phyloP scores from a whole-genome alignment of 2,329 filamentous ascomycete species.

The Penicillium thymicola region DNA sequence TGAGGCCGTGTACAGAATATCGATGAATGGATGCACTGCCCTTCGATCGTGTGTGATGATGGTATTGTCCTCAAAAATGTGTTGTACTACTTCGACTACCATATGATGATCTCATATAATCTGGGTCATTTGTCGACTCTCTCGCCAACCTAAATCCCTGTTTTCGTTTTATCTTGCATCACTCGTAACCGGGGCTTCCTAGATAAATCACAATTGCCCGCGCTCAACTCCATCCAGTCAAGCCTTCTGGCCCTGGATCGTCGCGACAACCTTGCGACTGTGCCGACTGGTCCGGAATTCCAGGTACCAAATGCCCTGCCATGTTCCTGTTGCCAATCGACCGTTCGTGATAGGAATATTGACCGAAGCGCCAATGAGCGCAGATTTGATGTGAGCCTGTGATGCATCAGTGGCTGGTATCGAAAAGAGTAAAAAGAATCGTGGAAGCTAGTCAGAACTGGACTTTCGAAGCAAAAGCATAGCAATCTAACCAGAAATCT shows the following conservation, averaged over 20 bases:
- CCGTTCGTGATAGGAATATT: constrained; percentile 90
- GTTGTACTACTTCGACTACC: constrained; percentile 5
- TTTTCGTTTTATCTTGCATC: not conserved
- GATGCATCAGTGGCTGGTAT: not conserved
- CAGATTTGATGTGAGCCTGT: constrained; percentile 84
- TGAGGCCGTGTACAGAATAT: constrained; percentile 37
- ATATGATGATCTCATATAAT: constrained; percentile 3
- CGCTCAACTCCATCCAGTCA: constrained; percentile 23
- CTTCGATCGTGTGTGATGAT: constrained; percentile 13
- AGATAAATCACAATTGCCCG: constrained; percentile 17
- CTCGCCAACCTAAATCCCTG: not conserved
- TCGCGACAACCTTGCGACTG: constrained; percentile 78
- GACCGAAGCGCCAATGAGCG: constrained; percentile 81
- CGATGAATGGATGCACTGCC: constrained; percentile 30
- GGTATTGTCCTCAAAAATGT: constrained; percentile 9
- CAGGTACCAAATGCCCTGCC: constrained; percentile 81
- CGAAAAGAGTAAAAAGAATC: not conserved
- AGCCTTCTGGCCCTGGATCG: constrained; percentile 80
- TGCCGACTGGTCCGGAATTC: constrained; percentile 81
- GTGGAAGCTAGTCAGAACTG: not conserved
- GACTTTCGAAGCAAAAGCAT: not conserved
- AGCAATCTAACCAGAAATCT: not conserved
- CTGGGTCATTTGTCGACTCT: constrained; percentile 1
- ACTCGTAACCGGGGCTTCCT: not conserved
- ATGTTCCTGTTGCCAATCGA: constrained; percentile 63